Evolutionary conservation across 352 stramenopile species (phyloP), one percentile per base, ranked within the genome.

Genomic region (Pythium aristosporum): DNA sequence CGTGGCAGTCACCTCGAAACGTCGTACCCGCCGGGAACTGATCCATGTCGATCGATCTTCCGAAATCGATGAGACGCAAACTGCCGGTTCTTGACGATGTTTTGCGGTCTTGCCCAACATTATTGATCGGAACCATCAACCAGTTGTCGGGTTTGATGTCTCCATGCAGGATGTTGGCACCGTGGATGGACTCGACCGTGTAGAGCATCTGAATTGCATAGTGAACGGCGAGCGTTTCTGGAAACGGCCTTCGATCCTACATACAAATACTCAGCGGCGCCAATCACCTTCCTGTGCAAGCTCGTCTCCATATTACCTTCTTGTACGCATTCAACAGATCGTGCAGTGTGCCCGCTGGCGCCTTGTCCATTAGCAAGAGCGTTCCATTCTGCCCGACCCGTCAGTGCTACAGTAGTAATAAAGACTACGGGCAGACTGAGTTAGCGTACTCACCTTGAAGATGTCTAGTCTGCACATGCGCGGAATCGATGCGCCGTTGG

Each of bases 101-200:
- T 42, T 43, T 11, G 1, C 23, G 18, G 25, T 30, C n/a, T 32
- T 43, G 15, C 25, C 48, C 16, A 3, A 30, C 16, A 11, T 52
- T 11, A 57, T 65, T 20, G 37, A 39, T 80, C 68, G 72, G 65
- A 28, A 73, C 64, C 32, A 96, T 62, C 12, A 96, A 65, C 87
- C 87, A 96, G 61, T 96, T 96, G 47, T 96, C 86, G 9, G 87
- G 87, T 60, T 96, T 96, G 47, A 96, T 78, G 55, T 96, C 87
- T 25, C 87, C 87, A 43, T 96, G 87, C 5, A 96, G 69, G 63
- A 96, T 64, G 0, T 83, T 69, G 8, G 74, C 74, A 10, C 50
- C 34, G 47, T 96, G 87, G 36, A 96, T 68, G 16, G 82, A 32
- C 44, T 92, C 81, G 37, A 94, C 68, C 13, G 75, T 76, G n/a